phyloP scores from a whole-genome alignment of 176 grass and related monocot genomes.

The Aegilops longissima region DNA sequence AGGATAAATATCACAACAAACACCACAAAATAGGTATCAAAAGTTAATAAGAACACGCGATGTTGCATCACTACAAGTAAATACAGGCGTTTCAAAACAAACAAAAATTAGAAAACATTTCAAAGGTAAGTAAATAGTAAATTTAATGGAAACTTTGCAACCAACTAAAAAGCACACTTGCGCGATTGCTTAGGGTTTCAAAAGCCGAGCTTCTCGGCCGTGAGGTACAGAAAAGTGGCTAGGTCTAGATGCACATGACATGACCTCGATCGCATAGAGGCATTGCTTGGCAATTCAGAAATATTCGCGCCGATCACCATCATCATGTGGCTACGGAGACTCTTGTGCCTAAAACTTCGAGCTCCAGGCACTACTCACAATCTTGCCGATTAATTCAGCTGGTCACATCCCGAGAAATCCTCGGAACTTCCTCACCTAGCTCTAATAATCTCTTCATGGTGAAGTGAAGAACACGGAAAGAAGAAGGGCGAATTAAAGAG shows the following conservation, averaged over 20 bases:
- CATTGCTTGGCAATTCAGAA: constrained; percentile 47
- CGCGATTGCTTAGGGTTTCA: constrained; percentile 41
- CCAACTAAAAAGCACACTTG: neutral
- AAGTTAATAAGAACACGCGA: neutral
- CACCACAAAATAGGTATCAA: neutral
- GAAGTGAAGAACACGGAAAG: constrained; percentile 24
- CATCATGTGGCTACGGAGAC: constrained; percentile 40
- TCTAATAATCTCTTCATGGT: constrained; percentile 14
- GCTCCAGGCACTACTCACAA: constrained; percentile 50
- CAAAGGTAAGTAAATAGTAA: too few species aligned
- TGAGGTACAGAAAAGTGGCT: constrained; percentile 10
- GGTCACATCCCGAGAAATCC: constrained; percentile 31
- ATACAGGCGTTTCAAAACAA: neutral
- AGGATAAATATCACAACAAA: neutral
- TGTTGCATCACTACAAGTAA: neutral
- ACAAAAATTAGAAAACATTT: too few species aligned
- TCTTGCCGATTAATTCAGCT: constrained; percentile 30
- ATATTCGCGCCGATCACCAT: constrained; percentile 50
- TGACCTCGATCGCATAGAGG: constrained; percentile 14
- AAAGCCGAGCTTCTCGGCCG: constrained; percentile 33
- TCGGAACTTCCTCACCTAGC: constrained; percentile 8
- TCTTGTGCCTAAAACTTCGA: constrained; percentile 49
- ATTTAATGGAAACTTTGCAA: neutral
- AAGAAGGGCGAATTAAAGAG: neutral
- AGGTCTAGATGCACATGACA: constrained; percentile 35